These are phyloP conservation scores for Stygiomarasmius scandens DNA, from an alignment of 1,284 basidiomycete genomes.

Conservation along the genomic window DNA sequence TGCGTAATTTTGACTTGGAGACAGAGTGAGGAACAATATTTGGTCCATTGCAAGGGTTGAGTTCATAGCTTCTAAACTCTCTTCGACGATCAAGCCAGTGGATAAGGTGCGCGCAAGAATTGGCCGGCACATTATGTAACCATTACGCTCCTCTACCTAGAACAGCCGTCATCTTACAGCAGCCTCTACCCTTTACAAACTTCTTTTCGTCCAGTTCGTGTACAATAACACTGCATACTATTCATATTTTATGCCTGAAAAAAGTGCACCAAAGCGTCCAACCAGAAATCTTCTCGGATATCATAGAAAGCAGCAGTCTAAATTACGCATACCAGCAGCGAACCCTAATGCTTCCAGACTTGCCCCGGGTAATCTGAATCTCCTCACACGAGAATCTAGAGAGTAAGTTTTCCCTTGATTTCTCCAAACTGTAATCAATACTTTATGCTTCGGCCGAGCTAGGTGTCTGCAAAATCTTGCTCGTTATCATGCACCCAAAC, in stretches of 20 bases:
- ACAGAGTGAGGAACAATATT: not conserved
- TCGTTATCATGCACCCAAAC: constrained; percentile 51
- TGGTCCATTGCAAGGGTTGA: constrained; percentile 91
- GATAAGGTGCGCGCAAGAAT: no score
- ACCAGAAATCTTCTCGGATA: not conserved
- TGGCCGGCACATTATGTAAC: no score
- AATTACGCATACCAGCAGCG: not conserved
- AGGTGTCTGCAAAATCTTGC: constrained; percentile 67
- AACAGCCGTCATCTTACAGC: no score
- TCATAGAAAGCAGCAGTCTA: not conserved
- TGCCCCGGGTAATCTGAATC: not conserved
- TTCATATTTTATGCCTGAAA: not conserved
- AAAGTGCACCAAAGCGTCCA: not conserved
- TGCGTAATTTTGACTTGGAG: no score
- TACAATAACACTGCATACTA: not conserved
- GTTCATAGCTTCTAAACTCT: constrained; percentile 85
- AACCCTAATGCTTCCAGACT: not conserved
- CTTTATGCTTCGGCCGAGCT: not conserved
- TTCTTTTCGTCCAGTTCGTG: no score
- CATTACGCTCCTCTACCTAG: not conserved
- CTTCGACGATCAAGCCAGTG: no score
- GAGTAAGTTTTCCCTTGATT: not conserved
- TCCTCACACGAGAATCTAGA: not conserved
- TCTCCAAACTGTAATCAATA: not conserved
- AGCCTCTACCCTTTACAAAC: no score